phyloP scores from a whole-genome alignment of 192 early-diverging fungal species.

The Lunasporangiospora selenospora region DNA sequence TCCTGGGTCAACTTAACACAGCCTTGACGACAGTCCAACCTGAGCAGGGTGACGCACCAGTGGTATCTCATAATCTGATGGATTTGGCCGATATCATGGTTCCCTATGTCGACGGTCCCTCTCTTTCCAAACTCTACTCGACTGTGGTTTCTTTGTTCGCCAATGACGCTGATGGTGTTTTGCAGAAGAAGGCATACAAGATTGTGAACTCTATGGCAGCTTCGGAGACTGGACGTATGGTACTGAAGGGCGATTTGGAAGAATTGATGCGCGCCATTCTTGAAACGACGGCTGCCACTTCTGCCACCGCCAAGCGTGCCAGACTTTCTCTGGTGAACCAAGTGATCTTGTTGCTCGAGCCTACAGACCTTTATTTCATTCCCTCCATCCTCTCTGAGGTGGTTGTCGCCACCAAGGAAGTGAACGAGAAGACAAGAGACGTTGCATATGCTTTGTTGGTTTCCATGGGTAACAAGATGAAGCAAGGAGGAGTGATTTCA shows the following conservation, averaged over 20 bases:
- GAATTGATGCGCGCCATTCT: constrained; percentile 72
- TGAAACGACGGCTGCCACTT: constrained; percentile 70
- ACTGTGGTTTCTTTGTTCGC: constrained; percentile 60
- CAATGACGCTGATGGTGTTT: constrained; percentile 68
- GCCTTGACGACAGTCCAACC: constrained; percentile 59
- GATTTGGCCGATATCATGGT: constrained; percentile 83
- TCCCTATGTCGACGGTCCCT: constrained; percentile 74
- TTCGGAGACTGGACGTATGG: constrained; percentile 53
- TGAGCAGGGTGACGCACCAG: constrained; percentile 64
- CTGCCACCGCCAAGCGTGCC: constrained; percentile 79
- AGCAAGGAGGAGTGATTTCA: constrained; percentile 61
- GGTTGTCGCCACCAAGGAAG: constrained; percentile 93
- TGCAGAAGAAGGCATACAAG: constrained; percentile 98
- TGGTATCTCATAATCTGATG: constrained; percentile 86
- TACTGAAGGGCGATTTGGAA: constrained; percentile 57
- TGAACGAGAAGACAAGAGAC: constrained; percentile 84
- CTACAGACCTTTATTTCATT: constrained; percentile 81
- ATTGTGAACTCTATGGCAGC: constrained; percentile 68
- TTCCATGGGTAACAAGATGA: constrained; percentile 92
- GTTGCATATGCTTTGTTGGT: constrained; percentile 87
- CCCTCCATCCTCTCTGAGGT: constrained; percentile 89
- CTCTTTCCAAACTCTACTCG: constrained; percentile 64
- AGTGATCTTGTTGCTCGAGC: constrained; percentile 68
- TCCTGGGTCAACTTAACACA: constrained; percentile 63
- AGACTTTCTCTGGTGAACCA: constrained; percentile 74